Evolutionary conservation across 2,329 filamentous ascomycete genomes (phyloP).

Genomic region (Coniochaeta pulveracea): DNA sequence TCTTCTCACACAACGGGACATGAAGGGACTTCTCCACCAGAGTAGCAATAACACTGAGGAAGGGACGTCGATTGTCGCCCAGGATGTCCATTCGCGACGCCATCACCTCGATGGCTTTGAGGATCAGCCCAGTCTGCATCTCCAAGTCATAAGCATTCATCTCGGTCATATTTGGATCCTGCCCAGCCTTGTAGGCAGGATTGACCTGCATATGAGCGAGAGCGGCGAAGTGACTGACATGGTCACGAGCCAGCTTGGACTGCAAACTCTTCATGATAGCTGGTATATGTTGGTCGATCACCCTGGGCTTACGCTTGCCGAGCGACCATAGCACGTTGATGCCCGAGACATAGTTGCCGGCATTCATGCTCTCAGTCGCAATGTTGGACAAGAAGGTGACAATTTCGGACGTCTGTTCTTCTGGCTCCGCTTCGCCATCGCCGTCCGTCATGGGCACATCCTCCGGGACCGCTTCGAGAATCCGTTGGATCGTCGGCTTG

Average conservation of each 20-base stretch:
- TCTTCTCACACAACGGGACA: constrained; percentile 77
- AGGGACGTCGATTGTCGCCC: constrained; percentile 81
- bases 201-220: constrained; percentile 35
- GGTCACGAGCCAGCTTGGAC: constrained; percentile 82
- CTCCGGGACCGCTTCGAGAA: constrained; percentile 82
- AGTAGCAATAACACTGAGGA: constrained; percentile 88
- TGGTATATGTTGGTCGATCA: constrained; percentile 81
- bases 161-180: constrained; percentile 46
- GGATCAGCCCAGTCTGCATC: constrained; percentile 80
- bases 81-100: constrained; percentile 86
- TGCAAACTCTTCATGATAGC: constrained; percentile 90
- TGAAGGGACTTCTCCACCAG: constrained; percentile 92
- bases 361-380: constrained; percentile 77
- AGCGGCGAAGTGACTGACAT: constrained; percentile 64
- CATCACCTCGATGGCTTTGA: constrained; percentile 90
- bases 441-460: constrained; percentile 63
- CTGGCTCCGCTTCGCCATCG: constrained; percentile 75
- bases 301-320: constrained; percentile 69
- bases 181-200: constrained; percentile 26
- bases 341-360: constrained; percentile 71
- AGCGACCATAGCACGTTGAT: constrained; percentile 93
- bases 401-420: constrained; percentile 77
- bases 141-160: constrained; percentile 70
- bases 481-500: constrained; percentile 64
- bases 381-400: constrained; percentile 74